These are phyloP conservation scores for Alternaria viburni DNA, from an alignment of 2,329 filamentous ascomycete genomes.

Conservation along the genomic window DNA sequence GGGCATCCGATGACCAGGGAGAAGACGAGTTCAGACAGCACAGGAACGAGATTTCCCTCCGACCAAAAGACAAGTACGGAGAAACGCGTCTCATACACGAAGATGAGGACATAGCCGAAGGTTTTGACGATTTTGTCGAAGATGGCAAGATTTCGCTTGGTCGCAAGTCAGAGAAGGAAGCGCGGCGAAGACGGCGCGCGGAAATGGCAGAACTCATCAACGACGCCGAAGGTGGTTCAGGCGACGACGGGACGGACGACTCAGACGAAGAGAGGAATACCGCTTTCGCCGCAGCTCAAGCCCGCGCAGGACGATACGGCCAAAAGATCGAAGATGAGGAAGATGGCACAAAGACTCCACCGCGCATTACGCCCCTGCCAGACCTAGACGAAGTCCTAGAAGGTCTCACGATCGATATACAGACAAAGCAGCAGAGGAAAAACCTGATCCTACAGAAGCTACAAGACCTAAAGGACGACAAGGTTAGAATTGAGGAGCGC, in stretches of 20 bases:
- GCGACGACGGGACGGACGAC: conserved; percentile 74
- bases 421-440: conserved; percentile 66
- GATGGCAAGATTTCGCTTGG: conserved; percentile 82
- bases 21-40: conserved; percentile 49
- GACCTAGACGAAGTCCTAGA: conserved; percentile 71
- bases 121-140: conserved; percentile 89
- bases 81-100: conserved; percentile 79
- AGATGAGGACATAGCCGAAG: conserved; percentile 91
- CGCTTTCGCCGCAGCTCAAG: conserved; percentile 88
- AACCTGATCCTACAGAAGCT: conserved; percentile 67
- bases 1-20: conserved; percentile 48
- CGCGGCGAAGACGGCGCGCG: conserved; percentile 67
- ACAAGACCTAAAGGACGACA: conserved; percentile 71
- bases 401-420: conserved; percentile 66
- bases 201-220: conserved; percentile 86
- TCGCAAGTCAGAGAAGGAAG: conserved; percentile 77
- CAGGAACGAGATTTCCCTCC: conserved; percentile 55
- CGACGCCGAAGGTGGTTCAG: conserved; percentile 72
- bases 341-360: conserved; percentile 64
- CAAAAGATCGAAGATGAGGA: conserved; percentile 53
- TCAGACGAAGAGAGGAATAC: conserved; percentile 69
- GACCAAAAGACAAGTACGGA: conserved; percentile 65
- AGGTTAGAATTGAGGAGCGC: conserved; percentile 68
- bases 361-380: conserved; percentile 79
- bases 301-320: conserved; percentile 82